Evolutionary conservation across 139 green algal species (phyloP).

Genomic region (Dunaliella sp.): DNA sequence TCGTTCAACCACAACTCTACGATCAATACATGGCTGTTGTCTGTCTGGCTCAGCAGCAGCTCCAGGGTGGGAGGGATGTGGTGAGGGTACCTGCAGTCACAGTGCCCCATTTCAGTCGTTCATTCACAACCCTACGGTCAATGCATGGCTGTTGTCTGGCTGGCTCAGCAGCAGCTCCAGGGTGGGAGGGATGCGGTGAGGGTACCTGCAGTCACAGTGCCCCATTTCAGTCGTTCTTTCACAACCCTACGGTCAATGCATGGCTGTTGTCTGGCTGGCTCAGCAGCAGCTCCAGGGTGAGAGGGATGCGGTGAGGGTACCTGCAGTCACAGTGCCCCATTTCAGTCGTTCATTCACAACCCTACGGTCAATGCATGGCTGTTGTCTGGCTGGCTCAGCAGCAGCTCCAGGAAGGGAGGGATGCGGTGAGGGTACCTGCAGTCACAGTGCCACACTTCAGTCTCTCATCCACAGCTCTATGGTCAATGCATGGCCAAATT

Average conservation of each 20-base stretch:
- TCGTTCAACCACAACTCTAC: too few species aligned
- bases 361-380: too few species aligned
- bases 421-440: slow-evolving; percentile 17
- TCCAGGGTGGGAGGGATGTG: not conserved
- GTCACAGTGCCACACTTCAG: too few species aligned
- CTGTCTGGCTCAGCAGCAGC: not conserved
- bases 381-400: too few species aligned
- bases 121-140: too few species aligned
- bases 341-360: too few species aligned
- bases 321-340: too few species aligned
- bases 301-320: not conserved
- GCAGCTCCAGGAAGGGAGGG: not conserved
- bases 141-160: slow-evolving; percentile 24
- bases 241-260: too few species aligned
- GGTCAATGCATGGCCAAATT: too few species aligned
- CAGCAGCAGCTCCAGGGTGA: not conserved
- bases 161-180: slow-evolving; percentile 32
- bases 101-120: slow-evolving; percentile 38
- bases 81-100: slow-evolving; percentile 20
- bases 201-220: slow-evolving; percentile 27
- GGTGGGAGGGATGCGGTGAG: slow-evolving; percentile 33
- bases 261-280: not conserved
- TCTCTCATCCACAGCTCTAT: too few species aligned
- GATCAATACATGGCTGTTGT: too few species aligned
- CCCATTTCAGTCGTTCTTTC: too few species aligned